Percentiles rank a stretch among this genome's conserved stretches.
Evolutionary conservation across 1,284 basidiomycete genomes (phyloP).

Genomic region (Moesziomyces sp.): DNA sequence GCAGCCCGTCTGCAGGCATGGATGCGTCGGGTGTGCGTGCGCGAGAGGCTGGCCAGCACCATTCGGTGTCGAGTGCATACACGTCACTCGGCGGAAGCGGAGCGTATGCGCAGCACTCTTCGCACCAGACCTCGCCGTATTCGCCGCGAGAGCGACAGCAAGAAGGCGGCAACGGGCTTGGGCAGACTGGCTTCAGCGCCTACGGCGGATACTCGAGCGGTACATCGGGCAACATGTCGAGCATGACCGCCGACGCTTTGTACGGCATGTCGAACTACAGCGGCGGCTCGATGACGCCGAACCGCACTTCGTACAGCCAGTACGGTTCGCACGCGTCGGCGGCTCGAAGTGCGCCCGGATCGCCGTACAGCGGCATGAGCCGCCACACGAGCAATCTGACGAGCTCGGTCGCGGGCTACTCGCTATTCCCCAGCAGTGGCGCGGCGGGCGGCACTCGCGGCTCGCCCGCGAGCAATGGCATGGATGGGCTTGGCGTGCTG

Average conservation of each 20-base stretch:
- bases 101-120: conserved; percentile 14
- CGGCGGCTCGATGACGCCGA: conserved; percentile 37
- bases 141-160: conserved; percentile 46
- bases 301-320: conserved; percentile 27
- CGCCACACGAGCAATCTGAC: conserved; percentile 31
- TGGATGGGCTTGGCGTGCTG: conserved; percentile 38
- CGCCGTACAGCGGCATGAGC: conserved; percentile 46
- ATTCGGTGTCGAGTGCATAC: conserved; percentile 21
- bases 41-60: conserved; percentile 36
- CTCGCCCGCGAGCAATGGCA: conserved; percentile 25
- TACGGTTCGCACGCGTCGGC: conserved; percentile 29
- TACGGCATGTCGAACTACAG: conserved; percentile 37
- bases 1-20: conserved; percentile 38
- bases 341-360: conserved; percentile 41
- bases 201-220: conserved; percentile 37
- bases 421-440: conserved; percentile 39
- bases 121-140: conserved; percentile 16
- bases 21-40: conserved; percentile 30
- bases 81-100: conserved; percentile 24
- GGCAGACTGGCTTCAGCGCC: conserved; percentile 30
- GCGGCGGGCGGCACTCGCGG: conserved; percentile 8
- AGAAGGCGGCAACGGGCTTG: conserved; percentile 18
- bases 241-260: conserved; percentile 30
- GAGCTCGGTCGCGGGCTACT: conserved; percentile 31
- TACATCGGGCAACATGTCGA: conserved; percentile 14